Conservation (phyloP, 2,329 filamentous ascomycete species). For the Cordyceps javanica region DNA sequence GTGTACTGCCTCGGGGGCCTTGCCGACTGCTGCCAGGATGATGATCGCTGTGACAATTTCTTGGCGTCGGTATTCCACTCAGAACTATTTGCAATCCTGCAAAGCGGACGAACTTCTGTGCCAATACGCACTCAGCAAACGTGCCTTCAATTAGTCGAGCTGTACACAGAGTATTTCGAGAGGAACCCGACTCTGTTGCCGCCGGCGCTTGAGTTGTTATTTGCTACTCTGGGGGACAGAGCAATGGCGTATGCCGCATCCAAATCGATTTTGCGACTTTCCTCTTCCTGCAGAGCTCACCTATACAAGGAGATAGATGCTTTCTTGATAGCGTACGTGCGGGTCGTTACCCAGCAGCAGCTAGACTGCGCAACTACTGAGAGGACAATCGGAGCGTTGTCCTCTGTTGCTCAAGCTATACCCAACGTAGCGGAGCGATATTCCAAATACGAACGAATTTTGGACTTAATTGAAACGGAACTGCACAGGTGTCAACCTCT, state of each 20-base stretch:
- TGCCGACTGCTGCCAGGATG: slow-evolving; percentile 58
- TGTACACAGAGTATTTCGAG: slow-evolving; percentile 72
- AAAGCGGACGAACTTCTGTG: slow-evolving; percentile 44
- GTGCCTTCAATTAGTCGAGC: slow-evolving; percentile 63
- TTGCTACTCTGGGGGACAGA: slow-evolving; percentile 59
- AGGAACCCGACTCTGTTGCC: slow-evolving; percentile 62
- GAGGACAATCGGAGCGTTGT: slow-evolving; percentile 66
- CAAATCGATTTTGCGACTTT: slow-evolving; percentile 67
- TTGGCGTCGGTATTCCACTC: slow-evolving; percentile 57
- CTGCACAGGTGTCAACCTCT: slow-evolving; percentile 21
- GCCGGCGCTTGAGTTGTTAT: slow-evolving; percentile 66
- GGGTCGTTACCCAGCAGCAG: slow-evolving; percentile 46
- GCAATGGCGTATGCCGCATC: slow-evolving; percentile 62
- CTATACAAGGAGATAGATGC: slow-evolving; percentile 61
- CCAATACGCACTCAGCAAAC: slow-evolving; percentile 61
- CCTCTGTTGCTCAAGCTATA: slow-evolving; percentile 69
- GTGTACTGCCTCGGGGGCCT: slow-evolving; percentile 60
- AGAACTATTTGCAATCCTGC: slow-evolving; percentile 49
- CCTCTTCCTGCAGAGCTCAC: slow-evolving; percentile 65
- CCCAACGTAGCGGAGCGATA: slow-evolving; percentile 50
- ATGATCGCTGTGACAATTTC: slow-evolving; percentile 50
- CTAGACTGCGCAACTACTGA: slow-evolving; percentile 67
- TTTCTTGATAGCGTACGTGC: slow-evolving; percentile 66
- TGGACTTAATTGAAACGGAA: slow-evolving; percentile 58
- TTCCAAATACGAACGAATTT: slow-evolving; percentile 48